Base-by-base conservation (phyloP, 2,329 filamentous ascomycete genomes). In the Amphichorda felina region DNA sequence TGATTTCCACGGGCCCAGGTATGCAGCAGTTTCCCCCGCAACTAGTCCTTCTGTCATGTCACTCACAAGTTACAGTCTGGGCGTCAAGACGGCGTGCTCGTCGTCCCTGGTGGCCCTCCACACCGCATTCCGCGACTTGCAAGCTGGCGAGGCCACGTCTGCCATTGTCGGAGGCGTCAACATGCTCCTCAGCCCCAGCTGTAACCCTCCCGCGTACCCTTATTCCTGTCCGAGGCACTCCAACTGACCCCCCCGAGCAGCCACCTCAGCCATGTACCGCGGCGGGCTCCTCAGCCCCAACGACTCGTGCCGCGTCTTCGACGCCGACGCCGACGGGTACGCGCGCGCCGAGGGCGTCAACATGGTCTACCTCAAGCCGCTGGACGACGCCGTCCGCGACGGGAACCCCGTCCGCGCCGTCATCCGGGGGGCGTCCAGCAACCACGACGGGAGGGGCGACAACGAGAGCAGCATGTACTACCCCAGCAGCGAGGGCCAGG, bases 311-410 rank as follows among this genome's bases (percentile, higher is more conserved):
- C 41, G 50, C 19, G 51, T 47, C 10, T 66, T 60, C 32, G 60
- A 64, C 29, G 45, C 51, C 6, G 41, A 44, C 6, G 67, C 62
- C 1, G 49, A 64, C 34, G 68, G 68, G 1, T 72, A 68, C 36
- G 61, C 51, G 0, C 51, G 64, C 8, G 66, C 59, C 2, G 68
- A 72, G 39, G 67, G 59, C 4, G 43, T 61, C 5, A 57, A 44
- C 0, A 47, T 53, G 4, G 33, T 71, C 4, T 43, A 62, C 2
- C 33, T 72, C 8, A 70, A 70, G 45, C 50, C 43, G 1, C 45
- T 70, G 1, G 44, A 49, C 9, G 54, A 57, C 25, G 67, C 67
- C 0, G 45, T 77, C 6, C 43, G 46, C 5, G 63, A 64, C 28
- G 55, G 56, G 4, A 59, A 70, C 42, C 53, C 55, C 0, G 51